Base-by-base conservation (phyloP, 2,329 filamentous ascomycete species). In the Calcarisporium arbuscula region DNA sequence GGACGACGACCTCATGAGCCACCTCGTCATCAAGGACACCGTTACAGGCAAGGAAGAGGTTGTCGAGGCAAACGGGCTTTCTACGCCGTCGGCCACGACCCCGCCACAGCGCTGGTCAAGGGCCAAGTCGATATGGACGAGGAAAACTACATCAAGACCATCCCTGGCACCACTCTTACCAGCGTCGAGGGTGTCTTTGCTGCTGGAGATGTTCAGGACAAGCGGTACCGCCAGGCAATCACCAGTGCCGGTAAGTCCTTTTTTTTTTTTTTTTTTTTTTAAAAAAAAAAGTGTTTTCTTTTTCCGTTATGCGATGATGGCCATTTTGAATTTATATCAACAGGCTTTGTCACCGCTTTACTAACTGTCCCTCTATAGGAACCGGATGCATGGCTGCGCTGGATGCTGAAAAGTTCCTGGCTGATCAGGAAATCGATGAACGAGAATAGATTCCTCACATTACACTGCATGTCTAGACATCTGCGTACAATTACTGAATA, bases 121-220 rank as follows among this genome's bases (percentile, higher is more conserved):
- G 87, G 77, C 34, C 88, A 96, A 68, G 54, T 98, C 41, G 75
- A 92, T 43, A 85, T 83, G 53, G 94, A 98, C 54, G 74, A 77
- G 44, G 90, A 98, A 44, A 88, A 87, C 16, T 98, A 98, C 64
- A 78, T 98, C 40, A 61, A 88, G 50, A 98, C 92, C 37, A 77
- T 83, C 61, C 84, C 92, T 4, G 94, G 92, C 37, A 90, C 87
- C 29, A 87, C 87, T 39, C 72, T 83, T 54, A 98, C 92, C 30
- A 95, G 79, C 62, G 64, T 95, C 6, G 78, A 87, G 56, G 92
- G 92, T 59, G 87, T 98, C 15, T 98, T 95, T 57, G 92, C 92
- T 23, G 92, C 90, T 8, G 92, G 92, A 45, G 92, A 98, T 58
- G 94, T 98, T 8, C 92, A 98, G 70, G 94, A 98, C 61, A 98